Conservation (phyloP, 495 filamentous ascomycete genomes). For the Sporormia fimetaria region DNA sequence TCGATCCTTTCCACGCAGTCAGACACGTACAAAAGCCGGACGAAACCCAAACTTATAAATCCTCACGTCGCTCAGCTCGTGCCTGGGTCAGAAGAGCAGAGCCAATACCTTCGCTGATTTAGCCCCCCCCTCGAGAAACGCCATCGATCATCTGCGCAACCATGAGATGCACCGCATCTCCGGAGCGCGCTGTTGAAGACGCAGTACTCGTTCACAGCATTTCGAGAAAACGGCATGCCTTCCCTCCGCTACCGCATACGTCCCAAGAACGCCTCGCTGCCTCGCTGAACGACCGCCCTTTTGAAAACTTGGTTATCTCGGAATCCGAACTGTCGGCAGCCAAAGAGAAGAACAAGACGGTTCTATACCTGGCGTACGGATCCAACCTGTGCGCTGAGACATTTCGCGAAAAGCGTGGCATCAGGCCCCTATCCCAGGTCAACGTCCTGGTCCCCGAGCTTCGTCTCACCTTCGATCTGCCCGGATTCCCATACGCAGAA, state of each 20-base stretch:
- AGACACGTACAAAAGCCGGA: too few relatives aligned
- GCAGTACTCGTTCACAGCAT: too few relatives aligned
- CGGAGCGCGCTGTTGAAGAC: too few relatives aligned
- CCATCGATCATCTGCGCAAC: too few relatives aligned
- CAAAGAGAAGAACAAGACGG: slow-evolving; percentile 35
- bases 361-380: slow-evolving; percentile 91
- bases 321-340: neutral
- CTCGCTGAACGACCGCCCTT: slow-evolving; percentile 12
- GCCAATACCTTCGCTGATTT: too few relatives aligned
- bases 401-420: slow-evolving; percentile 63
- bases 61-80: too few relatives aligned
- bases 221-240: too few relatives aligned
- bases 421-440: slow-evolving; percentile 64
- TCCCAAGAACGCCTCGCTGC: slow-evolving; percentile 14
- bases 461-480: slow-evolving; percentile 68
- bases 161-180: too few relatives aligned
- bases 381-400: slow-evolving; percentile 72
- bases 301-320: neutral
- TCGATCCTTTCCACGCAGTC: too few relatives aligned
- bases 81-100: too few relatives aligned
- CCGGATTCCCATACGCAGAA: slow-evolving; percentile 76
- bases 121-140: too few relatives aligned
- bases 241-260: slow-evolving; percentile 3
- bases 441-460: slow-evolving; percentile 72
- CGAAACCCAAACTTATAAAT: too few relatives aligned